phyloP scores from a whole-genome alignment of 1,139 yeast genomes.

The Saccharomyces pastorianus region DNA sequence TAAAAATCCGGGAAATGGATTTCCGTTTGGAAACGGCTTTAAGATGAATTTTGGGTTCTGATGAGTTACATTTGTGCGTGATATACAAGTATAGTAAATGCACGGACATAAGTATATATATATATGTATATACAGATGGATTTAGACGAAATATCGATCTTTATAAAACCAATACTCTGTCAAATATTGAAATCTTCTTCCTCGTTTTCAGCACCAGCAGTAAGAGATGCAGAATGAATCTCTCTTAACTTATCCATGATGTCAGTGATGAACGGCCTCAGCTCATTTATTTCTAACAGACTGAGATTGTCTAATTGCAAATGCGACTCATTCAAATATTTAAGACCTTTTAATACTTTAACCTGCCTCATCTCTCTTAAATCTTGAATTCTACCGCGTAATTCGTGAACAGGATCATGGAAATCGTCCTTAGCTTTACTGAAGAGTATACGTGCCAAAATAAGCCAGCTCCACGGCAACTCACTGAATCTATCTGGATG shows the following conservation, averaged over 20 bases:
- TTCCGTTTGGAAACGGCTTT: constrained; percentile 7
- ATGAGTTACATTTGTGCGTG: background rate
- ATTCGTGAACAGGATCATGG: constrained; percentile 47
- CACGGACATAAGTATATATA: background rate
- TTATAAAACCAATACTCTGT: background rate
- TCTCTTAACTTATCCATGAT: constrained; percentile 72
- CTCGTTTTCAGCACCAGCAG: constrained; percentile 30
- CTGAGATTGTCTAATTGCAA: constrained; percentile 79
- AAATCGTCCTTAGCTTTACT: constrained; percentile 65
- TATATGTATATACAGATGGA: background rate
- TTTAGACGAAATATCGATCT: background rate
- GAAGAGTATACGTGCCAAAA: constrained; percentile 60
- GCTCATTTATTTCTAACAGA: constrained; percentile 75
- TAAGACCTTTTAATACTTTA: constrained; percentile 73
- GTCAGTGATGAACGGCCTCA: constrained; percentile 68
- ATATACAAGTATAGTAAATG: background rate
- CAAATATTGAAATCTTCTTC: constrained; percentile 16
- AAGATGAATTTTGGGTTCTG: constrained; percentile 7
- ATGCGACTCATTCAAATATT: constrained; percentile 72
- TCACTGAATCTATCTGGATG: constrained; percentile 54
- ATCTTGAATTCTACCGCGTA: constrained; percentile 66
- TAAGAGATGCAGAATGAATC: constrained; percentile 35
- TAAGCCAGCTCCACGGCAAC: constrained; percentile 86
- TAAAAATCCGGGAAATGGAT: constrained; percentile 3
- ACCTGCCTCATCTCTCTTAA: constrained; percentile 74